Evolutionary conservation across 805 yeast genomes (phyloP).

Genomic region (Candida verbasci): DNA sequence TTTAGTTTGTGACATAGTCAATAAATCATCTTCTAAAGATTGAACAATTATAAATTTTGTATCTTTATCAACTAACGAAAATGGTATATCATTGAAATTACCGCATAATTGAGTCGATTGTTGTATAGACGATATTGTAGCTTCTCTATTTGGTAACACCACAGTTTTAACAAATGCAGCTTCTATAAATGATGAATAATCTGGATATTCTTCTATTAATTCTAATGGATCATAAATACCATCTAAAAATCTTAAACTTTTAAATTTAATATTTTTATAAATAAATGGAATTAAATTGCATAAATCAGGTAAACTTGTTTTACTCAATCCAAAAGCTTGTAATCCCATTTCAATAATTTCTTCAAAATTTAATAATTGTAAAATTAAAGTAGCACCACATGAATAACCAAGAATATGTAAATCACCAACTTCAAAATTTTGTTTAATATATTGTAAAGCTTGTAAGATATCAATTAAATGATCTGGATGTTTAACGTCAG

Average conservation of each 20-base stretch:
- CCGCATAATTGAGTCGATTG: slow-evolving; percentile 24
- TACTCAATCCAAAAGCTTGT: slow-evolving; percentile 1
- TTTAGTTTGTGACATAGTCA: slow-evolving; percentile 48
- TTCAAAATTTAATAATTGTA: slow-evolving; percentile 43
- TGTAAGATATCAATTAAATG: slow-evolving; percentile 53
- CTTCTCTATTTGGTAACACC: slow-evolving; percentile 1
- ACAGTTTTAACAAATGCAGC: slow-evolving; percentile 46
- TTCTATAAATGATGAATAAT: slow-evolving; percentile 50
- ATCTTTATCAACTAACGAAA: neutral
- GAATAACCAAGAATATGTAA: slow-evolving; percentile 64
- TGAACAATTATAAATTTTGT: slow-evolving; percentile 45
- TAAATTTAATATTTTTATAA: slow-evolving; percentile 1
- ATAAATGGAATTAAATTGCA: slow-evolving; percentile 2
- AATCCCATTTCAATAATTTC: slow-evolving; percentile 16
- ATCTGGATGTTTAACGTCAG: slow-evolving; percentile 56
- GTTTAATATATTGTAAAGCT: slow-evolving; percentile 33
- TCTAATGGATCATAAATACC: slow-evolving; percentile 61
- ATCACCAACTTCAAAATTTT: slow-evolving; percentile 1
- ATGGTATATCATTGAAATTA: neutral
- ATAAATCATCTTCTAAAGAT: slow-evolving; percentile 63
- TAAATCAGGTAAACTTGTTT: slow-evolving; percentile 1
- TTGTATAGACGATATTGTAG: slow-evolving; percentile 9
- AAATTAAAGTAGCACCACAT: slow-evolving; percentile 67
- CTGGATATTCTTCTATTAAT: slow-evolving; percentile 58
- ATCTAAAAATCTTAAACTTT: slow-evolving; percentile 42